Evolutionary conservation across 495 filamentous ascomycete species (phyloP).

Genomic region (Chaetomium tenue): DNA sequence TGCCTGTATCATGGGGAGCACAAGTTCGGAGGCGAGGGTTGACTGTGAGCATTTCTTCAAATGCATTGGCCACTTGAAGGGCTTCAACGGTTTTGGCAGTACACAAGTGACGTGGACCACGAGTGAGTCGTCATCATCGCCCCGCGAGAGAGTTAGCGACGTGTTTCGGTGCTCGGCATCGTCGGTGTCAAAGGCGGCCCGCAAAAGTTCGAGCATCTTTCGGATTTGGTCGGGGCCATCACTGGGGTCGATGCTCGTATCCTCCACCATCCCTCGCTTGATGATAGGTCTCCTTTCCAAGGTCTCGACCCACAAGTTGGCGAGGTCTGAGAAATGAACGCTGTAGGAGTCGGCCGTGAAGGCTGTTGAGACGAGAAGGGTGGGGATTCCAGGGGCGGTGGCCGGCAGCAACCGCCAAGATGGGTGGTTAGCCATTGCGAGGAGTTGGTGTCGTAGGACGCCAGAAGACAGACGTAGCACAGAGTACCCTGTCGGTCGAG

Average conservation of each 20-base stretch:
- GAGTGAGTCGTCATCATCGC: constrained; percentile 43
- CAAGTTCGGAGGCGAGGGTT: constrained; percentile 57
- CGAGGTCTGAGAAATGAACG: constrained; percentile 78
- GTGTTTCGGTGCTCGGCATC: constrained; percentile 42
- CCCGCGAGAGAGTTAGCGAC: constrained; percentile 37
- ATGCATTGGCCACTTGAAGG: constrained; percentile 67
- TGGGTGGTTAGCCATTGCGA: constrained; percentile 31
- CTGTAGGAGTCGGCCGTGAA: constrained; percentile 59
- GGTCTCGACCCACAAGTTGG: constrained; percentile 76
- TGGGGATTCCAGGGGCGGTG: constrained; percentile 38
- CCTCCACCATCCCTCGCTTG: constrained; percentile 59
- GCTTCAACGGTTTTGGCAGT: constrained; percentile 64
- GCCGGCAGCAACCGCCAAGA: constrained; percentile 40
- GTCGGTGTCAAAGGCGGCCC: constrained; percentile 53
- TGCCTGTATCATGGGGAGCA: constrained; percentile 66
- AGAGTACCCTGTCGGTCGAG: not conserved
- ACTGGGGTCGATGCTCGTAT: constrained; percentile 81
- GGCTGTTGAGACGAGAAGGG: constrained; percentile 44
- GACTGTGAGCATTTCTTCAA: constrained; percentile 56
- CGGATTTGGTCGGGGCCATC: constrained; percentile 69
- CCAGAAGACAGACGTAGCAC: not conserved
- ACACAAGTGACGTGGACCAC: constrained; percentile 57
- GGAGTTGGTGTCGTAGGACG: not conserved
- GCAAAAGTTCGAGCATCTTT: constrained; percentile 71
- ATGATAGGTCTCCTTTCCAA: constrained; percentile 63